Evolutionary conservation across 2,329 filamentous ascomycete species (phyloP).

Genomic region (Pseudocercospora macadamiae): DNA sequence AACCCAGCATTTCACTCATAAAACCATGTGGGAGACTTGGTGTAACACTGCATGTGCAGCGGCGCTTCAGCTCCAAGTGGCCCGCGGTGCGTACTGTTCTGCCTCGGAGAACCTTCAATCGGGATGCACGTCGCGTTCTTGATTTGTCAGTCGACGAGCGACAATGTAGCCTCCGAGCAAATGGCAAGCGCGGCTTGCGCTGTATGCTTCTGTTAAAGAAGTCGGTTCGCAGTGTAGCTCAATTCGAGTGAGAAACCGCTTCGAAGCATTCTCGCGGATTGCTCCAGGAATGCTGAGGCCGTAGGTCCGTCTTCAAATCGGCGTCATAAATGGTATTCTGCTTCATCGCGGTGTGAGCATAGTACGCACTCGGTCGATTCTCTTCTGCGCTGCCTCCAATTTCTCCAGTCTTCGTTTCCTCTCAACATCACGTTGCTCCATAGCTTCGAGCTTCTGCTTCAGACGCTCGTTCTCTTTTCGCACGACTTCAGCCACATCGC

Average conservation of each 20-base stretch:
- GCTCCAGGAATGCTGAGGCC: no score
- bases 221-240: not conserved
- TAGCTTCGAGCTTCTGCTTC: slow-evolving; percentile 68
- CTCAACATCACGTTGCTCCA: slow-evolving; percentile 71
- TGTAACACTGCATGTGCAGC: no score
- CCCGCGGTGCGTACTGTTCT: no score
- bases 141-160: no score
- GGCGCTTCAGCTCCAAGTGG: not conserved
- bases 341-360: slow-evolving; percentile 53
- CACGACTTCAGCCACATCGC: slow-evolving; percentile 64
- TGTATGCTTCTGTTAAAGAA: no score
- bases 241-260: not conserved
- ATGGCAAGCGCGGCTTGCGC: no score
- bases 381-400: slow-evolving; percentile 69
- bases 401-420: slow-evolving; percentile 70
- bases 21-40: no score
- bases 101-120: not conserved
- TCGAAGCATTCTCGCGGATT: not conserved
- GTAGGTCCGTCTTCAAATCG: no score
- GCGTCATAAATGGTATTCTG: not conserved
- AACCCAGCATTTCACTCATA: no score
- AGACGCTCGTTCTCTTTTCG: slow-evolving; percentile 68
- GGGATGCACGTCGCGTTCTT: no score
- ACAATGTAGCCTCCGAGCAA: no score
- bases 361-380: slow-evolving; percentile 71